Conservation (phyloP, 352 stramenopile species). For the Phytophthora cryptogea region DNA sequence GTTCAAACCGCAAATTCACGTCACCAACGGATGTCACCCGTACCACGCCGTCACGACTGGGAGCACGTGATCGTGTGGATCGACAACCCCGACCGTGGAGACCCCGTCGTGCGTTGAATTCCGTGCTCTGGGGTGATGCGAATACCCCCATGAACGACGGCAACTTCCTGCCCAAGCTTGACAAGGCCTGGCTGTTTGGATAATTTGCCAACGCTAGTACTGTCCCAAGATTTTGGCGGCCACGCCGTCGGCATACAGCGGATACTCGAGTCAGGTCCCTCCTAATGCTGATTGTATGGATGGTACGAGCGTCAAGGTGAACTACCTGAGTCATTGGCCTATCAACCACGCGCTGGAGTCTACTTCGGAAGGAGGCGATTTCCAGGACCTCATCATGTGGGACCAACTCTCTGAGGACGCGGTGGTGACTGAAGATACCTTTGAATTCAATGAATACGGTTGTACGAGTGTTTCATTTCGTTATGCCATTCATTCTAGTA, state of each 20-base stretch:
- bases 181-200: slow-evolving; percentile 23
- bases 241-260: slow-evolving; percentile 13
- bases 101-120: slow-evolving; percentile 12
- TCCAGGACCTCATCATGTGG: slow-evolving; percentile 23
- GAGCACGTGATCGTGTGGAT: slow-evolving; percentile 16
- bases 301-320: slow-evolving; percentile 9
- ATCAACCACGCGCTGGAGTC: slow-evolving; percentile 16
- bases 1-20: slow-evolving; percentile 22
- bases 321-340: slow-evolving; percentile 12
- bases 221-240: slow-evolving; percentile 16
- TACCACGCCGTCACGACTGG: slow-evolving; percentile 39
- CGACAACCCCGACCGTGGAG: slow-evolving; percentile 6
- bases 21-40: slow-evolving; percentile 22
- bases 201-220: no score
- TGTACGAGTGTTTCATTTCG: no score
- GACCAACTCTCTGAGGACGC: slow-evolving; percentile 11
- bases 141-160: slow-evolving; percentile 36
- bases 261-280: slow-evolving; percentile 7
- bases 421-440: no score
- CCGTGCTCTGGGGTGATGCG: slow-evolving; percentile 6
- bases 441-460: no score
- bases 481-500: no score
- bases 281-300: neutral
- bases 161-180: slow-evolving; percentile 33
- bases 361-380: slow-evolving; percentile 6